A percentile compares a stretch with the other conserved stretches of the same genome.
Conservation (phyloP, 768 basidiomycete genomes). For the Lentinula boryana region DNA sequence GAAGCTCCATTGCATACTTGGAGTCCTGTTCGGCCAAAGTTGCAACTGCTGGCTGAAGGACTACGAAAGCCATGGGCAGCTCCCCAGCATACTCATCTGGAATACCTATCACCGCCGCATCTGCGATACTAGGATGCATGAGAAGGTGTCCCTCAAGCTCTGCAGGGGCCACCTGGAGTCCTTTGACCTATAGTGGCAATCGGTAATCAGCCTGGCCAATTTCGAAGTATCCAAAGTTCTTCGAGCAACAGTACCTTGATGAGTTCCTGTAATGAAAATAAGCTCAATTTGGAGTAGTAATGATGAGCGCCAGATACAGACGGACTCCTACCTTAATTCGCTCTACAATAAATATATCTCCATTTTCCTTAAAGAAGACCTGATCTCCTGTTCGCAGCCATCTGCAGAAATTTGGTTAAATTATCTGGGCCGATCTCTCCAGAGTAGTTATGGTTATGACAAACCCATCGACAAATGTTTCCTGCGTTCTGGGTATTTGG, state of each 20-base stretch:
- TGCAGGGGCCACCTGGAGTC: slow-evolving; percentile 24
- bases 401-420: slow-evolving; percentile 12
- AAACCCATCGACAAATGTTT: slow-evolving; percentile 36
- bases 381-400: slow-evolving; percentile 42
- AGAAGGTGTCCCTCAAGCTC: slow-evolving; percentile 40
- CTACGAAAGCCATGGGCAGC: slow-evolving; percentile 47
- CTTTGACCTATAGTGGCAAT: slow-evolving; percentile 16
- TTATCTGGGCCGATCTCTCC: background rate
- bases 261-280: slow-evolving; percentile 3
- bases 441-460: background rate
- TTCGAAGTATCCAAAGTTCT: background rate
- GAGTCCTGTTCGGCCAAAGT: slow-evolving; percentile 14
- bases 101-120: slow-evolving; percentile 39
- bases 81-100: slow-evolving; percentile 49
- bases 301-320: background rate
- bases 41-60: slow-evolving; percentile 26
- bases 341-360: slow-evolving; percentile 44
- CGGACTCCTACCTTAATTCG: slow-evolving; percentile 36
- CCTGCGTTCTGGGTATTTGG: slow-evolving; percentile 8
- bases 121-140: slow-evolving; percentile 32
- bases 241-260: slow-evolving; percentile 5
- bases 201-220: background rate
- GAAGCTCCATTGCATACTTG: slow-evolving; percentile 8
- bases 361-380: slow-evolving; percentile 37
- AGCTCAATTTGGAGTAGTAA: background rate